Evolutionary conservation across 257 asterid genomes (phyloP).

Genomic region (Ballota nigra): DNA sequence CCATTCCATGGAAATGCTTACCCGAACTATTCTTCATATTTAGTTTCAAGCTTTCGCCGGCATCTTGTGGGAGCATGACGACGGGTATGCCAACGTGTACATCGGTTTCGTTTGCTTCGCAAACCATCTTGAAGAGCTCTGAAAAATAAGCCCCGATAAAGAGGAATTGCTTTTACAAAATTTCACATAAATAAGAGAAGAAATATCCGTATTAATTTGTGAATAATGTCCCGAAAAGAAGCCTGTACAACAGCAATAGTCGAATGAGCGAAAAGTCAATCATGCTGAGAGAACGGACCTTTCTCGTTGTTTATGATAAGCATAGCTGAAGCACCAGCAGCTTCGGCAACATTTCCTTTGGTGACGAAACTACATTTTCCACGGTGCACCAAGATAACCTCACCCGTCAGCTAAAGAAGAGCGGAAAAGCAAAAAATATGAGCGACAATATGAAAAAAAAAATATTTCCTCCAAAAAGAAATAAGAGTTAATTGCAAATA

Average conservation of each 20-base stretch:
- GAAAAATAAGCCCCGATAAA: constrained; percentile 23
- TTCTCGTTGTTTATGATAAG: constrained; percentile 75
- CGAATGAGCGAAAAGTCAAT: background rate
- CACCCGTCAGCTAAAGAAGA: constrained; percentile 65
- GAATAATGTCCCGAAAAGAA: constrained; percentile 1
- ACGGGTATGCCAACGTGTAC: constrained; percentile 67
- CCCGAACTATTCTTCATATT: constrained; percentile 60
- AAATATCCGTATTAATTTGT: background rate
- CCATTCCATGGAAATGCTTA: constrained; percentile 37
- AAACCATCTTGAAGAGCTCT: constrained; percentile 99
- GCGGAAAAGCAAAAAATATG: background rate
- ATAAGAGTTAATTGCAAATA: too few species aligned
- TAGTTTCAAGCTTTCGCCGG: constrained; percentile 63
- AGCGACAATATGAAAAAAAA: background rate
- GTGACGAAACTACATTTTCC: constrained; percentile 87
- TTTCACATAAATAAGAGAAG: background rate
- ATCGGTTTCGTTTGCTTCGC: constrained; percentile 73
- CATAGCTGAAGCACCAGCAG: constrained; percentile 87
- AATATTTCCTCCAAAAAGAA: background rate
- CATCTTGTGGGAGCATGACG: constrained; percentile 95
- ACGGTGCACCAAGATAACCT: constrained; percentile 83
- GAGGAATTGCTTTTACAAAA: constrained; percentile 1
- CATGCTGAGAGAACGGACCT: constrained; percentile 38
- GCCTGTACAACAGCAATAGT: background rate
- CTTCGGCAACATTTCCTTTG: constrained; percentile 83